Percentiles rank a stretch among this genome's conserved stretches.
These are phyloP conservation scores for Forsythia viridissima DNA, from an alignment of 257 asterid genomes.

Conservation along the genomic window DNA sequence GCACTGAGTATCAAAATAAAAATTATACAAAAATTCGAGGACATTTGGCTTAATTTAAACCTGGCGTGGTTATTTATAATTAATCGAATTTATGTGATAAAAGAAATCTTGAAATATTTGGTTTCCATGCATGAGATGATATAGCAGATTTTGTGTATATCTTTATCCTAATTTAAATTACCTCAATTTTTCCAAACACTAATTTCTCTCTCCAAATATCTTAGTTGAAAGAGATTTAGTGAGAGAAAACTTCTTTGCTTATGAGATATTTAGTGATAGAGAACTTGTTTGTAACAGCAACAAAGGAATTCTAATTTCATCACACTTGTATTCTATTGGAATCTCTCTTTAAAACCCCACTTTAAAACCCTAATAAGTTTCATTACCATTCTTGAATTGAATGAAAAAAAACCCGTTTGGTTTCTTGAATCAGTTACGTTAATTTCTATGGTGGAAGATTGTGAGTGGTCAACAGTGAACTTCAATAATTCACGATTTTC, in stretches of 20 bases:
- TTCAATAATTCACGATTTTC: neutral
- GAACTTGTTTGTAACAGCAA: neutral
- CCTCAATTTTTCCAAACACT: neutral
- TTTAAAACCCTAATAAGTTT: slow-evolving; percentile 6
- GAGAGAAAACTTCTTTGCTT: neutral
- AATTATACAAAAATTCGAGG: neutral
- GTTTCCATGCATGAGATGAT: slow-evolving; percentile 4
- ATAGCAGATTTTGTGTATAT: neutral
- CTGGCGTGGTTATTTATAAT: neutral
- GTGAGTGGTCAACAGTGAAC: neutral
- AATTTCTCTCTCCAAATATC: neutral
- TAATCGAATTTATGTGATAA: neutral
- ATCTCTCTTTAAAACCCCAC: neutral
- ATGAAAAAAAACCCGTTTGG: neutral
- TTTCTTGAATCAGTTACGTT: neutral
- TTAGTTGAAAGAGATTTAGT: neutral
- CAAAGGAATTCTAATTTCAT: neutral
- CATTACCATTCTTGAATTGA: neutral
- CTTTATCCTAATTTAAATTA: neutral
- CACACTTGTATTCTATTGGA: neutral
- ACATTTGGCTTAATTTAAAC: neutral
- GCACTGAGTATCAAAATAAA: neutral
- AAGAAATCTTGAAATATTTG: neutral
- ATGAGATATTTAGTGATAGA: neutral
- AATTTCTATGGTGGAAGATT: neutral